These are phyloP conservation scores for Erysimum cheiranthoides DNA, from an alignment of 345 rosid genomes.

Conservation along the genomic window DNA sequence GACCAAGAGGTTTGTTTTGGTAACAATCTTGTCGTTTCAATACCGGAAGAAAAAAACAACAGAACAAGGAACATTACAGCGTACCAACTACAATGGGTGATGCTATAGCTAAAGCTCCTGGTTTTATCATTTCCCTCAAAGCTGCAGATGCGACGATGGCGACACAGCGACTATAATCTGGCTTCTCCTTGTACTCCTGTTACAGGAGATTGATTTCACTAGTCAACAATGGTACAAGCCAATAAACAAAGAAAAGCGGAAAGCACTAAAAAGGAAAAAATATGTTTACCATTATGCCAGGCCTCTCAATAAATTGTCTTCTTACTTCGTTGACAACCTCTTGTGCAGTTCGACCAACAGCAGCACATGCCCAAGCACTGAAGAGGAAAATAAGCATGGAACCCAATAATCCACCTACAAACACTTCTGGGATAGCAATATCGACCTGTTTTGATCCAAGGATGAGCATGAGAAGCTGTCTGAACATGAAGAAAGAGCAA, in stretches of 20 bases:
- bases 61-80: conserved; percentile 29
- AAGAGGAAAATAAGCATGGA: conserved; percentile 95
- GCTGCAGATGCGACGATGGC: conserved; percentile 98
- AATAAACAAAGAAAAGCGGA: not conserved
- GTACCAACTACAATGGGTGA: conserved; percentile 86
- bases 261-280: conserved; percentile 1
- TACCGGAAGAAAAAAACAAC: not conserved
- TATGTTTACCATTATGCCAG: conserved; percentile 91
- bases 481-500: conserved; percentile 20
- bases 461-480: conserved; percentile 28
- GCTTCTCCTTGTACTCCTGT: conserved; percentile 96
- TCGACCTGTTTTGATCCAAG: conserved; percentile 67
- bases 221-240: conserved; percentile 26
- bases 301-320: conserved; percentile 97
- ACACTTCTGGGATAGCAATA: conserved; percentile 96
- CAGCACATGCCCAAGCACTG: conserved; percentile 97
- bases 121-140: conserved; percentile 96
- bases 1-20: conserved; percentile 24
- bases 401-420: conserved; percentile 93
- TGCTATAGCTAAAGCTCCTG: conserved; percentile 91
- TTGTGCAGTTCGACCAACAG: conserved; percentile 98
- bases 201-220: conserved; percentile 19
- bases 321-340: conserved; percentile 99
- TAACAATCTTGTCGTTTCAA: conserved; percentile 22
- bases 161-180: conserved; percentile 98